Evolutionary conservation across 345 rosid genomes (phyloP).

Genomic region (Nephelium lappaceum): DNA sequence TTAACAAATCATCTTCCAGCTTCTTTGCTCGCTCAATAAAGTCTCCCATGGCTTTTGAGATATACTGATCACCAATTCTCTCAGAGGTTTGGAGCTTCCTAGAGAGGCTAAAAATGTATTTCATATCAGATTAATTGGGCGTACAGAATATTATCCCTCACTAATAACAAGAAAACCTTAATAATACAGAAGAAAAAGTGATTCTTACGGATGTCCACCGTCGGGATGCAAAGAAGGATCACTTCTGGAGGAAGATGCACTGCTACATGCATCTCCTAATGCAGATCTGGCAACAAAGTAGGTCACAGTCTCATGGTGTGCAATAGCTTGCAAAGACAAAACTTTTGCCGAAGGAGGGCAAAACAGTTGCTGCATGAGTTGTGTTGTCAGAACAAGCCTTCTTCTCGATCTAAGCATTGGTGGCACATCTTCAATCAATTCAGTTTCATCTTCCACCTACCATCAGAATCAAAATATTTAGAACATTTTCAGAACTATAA

Average conservation of each 20-base stretch:
- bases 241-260: conserved; percentile 33
- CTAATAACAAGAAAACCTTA: not conserved
- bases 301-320: conserved; percentile 54
- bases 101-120: conserved; percentile 38
- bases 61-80: conserved; percentile 50
- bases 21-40: conserved; percentile 50
- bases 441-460: conserved; percentile 68
- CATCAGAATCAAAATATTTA: conserved; percentile 24
- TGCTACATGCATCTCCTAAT: conserved; percentile 74
- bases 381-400: conserved; percentile 75
- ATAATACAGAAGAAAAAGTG: conserved; percentile 14
- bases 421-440: conserved; percentile 50
- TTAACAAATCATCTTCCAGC: conserved; percentile 59
- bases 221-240: conserved; percentile 31
- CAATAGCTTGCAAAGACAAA: conserved; percentile 50
- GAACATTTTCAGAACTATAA: conserved; percentile 12
- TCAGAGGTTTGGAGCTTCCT: conserved; percentile 46
- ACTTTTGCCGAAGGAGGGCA: conserved; percentile 55
- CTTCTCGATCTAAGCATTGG: conserved; percentile 60
- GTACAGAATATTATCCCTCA: not conserved
- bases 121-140: not conserved
- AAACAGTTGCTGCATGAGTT: conserved; percentile 78
- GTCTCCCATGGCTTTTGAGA: conserved; percentile 68
- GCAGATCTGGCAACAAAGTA: conserved; percentile 58
- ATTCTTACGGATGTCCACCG: conserved; percentile 59